Base-by-base conservation (phyloP, 2,329 filamentous ascomycete genomes). In the Tolypocladium album region DNA sequence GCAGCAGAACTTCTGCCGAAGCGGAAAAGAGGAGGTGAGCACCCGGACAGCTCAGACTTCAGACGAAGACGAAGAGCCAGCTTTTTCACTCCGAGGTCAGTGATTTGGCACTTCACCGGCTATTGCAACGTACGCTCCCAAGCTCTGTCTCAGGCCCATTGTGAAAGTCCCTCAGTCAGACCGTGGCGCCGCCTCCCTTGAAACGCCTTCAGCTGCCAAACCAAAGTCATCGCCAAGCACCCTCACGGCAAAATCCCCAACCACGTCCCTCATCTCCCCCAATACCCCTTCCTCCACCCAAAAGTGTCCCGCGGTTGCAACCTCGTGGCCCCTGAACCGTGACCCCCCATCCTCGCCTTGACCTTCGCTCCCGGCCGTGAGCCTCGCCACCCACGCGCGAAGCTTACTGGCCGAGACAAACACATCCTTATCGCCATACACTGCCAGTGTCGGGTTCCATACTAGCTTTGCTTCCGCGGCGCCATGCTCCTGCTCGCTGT, bases 351-450 rank as follows among this genome's bases (percentile, higher is more conserved):
- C 11, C 9, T n/a, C 45, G 65, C 66, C 15, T 71, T 24, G 17
- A 9, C 56, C 56, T 0, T n/a, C 34, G 0, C 56, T 12, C 13
- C 43, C 60, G 1, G 36, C 69, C 22, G 73, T 70, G 53, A 92
- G 73, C 61, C 77, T 79, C 47, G 75, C 74, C 12, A 78, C 77
- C 92, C 92, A 96, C 1, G 78, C 74, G 13, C 82, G 79, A 65
- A 92, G 76, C 70, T 84, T 89, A 61, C 79, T 81, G 4, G 77
- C 77, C 1, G 86, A 82, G 1, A 89, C 86, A 64, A 97, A 95
- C 0, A 80, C 74, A 71, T 97, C 92, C 4, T 82, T 78, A 57
- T 87, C 84, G 1, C 92, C 93, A 68, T 87, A 96, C 0, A 96
- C 72, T 0, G 84, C 86, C 40, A 96, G 71, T 0, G 88, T 88